Base-by-base conservation (phyloP, 129 eudicot genomes). In the Erigeron canadensis region DNA sequence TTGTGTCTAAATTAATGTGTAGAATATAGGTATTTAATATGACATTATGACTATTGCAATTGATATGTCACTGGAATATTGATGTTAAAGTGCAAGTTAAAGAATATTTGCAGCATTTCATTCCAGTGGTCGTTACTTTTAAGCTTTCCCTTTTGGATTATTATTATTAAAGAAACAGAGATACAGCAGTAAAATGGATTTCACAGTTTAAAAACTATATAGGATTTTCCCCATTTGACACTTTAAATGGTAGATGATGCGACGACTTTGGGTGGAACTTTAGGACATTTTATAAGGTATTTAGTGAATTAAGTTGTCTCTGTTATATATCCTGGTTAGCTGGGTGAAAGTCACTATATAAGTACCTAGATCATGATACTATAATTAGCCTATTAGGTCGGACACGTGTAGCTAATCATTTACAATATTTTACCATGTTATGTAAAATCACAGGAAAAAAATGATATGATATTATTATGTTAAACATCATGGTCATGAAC, bases 61-160 rank as follows among this genome's bases (percentile, higher is more conserved):
- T 28, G 34, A 28, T 28, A 28, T 28, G 34, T 28, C 34, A 28
- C 34, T 28, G 34, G 34, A 28, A 1, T 28, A 2, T 28, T 28
- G 34, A 28, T 12, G 19, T 50, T 50, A 18, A 50, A 12, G 56
- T 50, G 17, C 7, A 50, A 51, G 45, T 37, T 69, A 15, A 69
- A 69, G n/a, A 38, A 67, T 22, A 48, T 69, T 34, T 15, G 46
- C 59, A 5, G 11, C 70, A 42, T 21, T 65, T 46, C 9, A 40
- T 65, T 65, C 54, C 19, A 16, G 70, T 65, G 39, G 18, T 13
- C 54, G 2, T 42, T 67, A 40, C 39, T n/a, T 70, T 55, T 19
- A 40, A 42, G 55, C 48, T 65, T 65, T 63, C 38, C 34, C 8
- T 40, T 5, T n/a, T 50, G 19, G 7, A 50, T 28, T 28, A 1